These are phyloP conservation scores for Phoma herbarum DNA, from an alignment of 2,329 filamentous ascomycete genomes.

Conservation along the genomic window DNA sequence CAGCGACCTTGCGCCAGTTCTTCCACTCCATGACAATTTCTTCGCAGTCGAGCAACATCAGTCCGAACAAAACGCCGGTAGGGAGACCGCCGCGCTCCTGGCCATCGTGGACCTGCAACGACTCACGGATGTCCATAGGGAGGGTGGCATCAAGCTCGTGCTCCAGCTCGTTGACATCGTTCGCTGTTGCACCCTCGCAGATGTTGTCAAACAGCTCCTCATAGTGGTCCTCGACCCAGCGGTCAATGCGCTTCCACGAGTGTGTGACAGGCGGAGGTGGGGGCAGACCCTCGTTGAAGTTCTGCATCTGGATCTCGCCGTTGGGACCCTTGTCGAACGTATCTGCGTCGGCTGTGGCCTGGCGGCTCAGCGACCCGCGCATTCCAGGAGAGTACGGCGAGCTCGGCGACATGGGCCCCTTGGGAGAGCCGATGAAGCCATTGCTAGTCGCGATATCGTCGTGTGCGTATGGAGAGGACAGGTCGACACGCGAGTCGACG, in stretches of 20 bases:
- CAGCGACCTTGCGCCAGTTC: constrained; percentile 93
- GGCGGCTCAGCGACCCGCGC: constrained; percentile 76
- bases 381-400: constrained; percentile 90
- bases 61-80: constrained; percentile 90
- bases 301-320: constrained; percentile 95
- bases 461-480: constrained; percentile 80
- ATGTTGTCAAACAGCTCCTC: constrained; percentile 93
- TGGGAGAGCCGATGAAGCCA: constrained; percentile 68
- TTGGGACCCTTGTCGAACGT: constrained; percentile 70
- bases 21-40: constrained; percentile 98
- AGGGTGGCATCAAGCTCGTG: constrained; percentile 94
- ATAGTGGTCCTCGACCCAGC: constrained; percentile 94
- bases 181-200: constrained; percentile 88
- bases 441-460: constrained; percentile 67
- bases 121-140: constrained; percentile 92
- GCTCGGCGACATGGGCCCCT: constrained; percentile 65
- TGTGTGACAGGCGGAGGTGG: constrained; percentile 87
- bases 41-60: constrained; percentile 96
- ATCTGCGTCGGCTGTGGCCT: constrained; percentile 63
- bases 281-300: constrained; percentile 89
- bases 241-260: constrained; percentile 94
- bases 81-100: constrained; percentile 92
- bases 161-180: constrained; percentile 96
- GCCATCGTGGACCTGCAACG: constrained; percentile 90
- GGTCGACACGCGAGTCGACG: constrained; percentile 85